Base-by-base conservation (phyloP, 1,284 basidiomycete genomes). In the Leccinum insolens region DNA sequence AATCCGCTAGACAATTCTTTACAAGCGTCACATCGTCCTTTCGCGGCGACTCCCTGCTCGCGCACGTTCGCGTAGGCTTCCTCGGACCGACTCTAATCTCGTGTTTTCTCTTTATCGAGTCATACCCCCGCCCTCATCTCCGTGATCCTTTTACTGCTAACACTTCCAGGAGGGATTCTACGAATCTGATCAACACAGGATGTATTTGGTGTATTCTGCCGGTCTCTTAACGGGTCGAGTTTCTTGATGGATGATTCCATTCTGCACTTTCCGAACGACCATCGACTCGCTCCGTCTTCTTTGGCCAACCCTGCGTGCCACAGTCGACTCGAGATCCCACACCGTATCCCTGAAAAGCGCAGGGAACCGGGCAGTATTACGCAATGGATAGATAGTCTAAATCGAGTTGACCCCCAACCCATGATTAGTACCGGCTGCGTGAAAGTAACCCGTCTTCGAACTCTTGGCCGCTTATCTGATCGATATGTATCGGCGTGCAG, bases 21-120 rank as follows among this genome's bases (percentile, higher is more conserved):
- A 52, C 20, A 52, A 52, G 20, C 11, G 49, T 1, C 11, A 20
- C 6, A 20, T 52, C 3, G 8, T 11, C 49, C 20, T 2, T 61
- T 44, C 41, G 34, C 28, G 34, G 20, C 17, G 59, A 64, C 49
- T 52, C n/a, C 11, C 46, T 14, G 8, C 44, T 31, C 11, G 63
- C 61, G 66, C 69, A 70, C 69, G 63, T 69, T 65, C 52, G 22
- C 14, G 11, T 28, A n/a, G n/a, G 25, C 62, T 39, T 31, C 39
- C 15, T 57, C 52, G 44, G 64, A 22, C 28, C 65, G 39, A 58
- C 17, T 22, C 61, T 57, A 5, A 39, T 7, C 31, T 7, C 39
- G 12, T 57, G 25, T 14, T n/a, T 34, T 34, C n/a, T 22, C 15
- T 55, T 68, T 67, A 55, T 68, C 52, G 17, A 39, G 17, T 34